These are phyloP conservation scores for Alternaria infectoria DNA, from an alignment of 2,329 filamentous ascomycete genomes.

Conservation along the genomic window DNA sequence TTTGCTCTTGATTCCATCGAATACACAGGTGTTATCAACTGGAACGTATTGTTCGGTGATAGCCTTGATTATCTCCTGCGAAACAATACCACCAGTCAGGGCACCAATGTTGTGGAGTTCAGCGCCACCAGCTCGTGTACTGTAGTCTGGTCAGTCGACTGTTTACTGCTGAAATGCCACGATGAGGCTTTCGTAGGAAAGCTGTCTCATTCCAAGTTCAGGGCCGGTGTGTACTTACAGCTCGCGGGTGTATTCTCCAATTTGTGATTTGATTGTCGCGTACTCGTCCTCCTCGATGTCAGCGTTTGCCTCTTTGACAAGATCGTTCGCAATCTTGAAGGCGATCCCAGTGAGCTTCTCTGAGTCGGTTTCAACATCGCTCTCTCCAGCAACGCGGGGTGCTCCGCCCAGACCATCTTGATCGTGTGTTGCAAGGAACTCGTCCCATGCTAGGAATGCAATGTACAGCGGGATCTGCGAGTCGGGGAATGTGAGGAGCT, in stretches of 20 bases:
- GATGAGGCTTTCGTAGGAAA: neutral
- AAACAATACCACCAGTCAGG: slow-evolving; percentile 86
- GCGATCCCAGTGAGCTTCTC: slow-evolving; percentile 54
- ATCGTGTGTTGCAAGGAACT: slow-evolving; percentile 52
- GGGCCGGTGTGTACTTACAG: slow-evolving; percentile 43
- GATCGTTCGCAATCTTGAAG: slow-evolving; percentile 48
- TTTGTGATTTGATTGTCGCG: slow-evolving; percentile 41
- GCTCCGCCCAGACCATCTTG: slow-evolving; percentile 42
- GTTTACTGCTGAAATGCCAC: neutral
- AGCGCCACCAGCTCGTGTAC: slow-evolving; percentile 76
- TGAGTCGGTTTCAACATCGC: slow-evolving; percentile 37
- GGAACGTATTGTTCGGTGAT: slow-evolving; percentile 73
- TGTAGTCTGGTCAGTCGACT: slow-evolving; percentile 23
- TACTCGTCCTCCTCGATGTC: slow-evolving; percentile 53
- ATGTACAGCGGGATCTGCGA: slow-evolving; percentile 57
- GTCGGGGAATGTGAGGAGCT: slow-evolving; percentile 52
- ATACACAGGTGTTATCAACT: slow-evolving; percentile 68
- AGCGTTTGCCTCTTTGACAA: slow-evolving; percentile 52
- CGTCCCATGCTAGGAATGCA: slow-evolving; percentile 59
- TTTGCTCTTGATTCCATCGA: slow-evolving; percentile 66
- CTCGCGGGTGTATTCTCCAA: slow-evolving; percentile 51
- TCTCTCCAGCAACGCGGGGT: slow-evolving; percentile 46
- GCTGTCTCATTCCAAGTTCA: neutral
- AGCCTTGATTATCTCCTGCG: slow-evolving; percentile 95
- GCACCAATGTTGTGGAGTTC: slow-evolving; percentile 94